Evolutionary conservation across 176 grass and related monocot genomes (phyloP).

Genomic region (Aegilops umbellulata): DNA sequence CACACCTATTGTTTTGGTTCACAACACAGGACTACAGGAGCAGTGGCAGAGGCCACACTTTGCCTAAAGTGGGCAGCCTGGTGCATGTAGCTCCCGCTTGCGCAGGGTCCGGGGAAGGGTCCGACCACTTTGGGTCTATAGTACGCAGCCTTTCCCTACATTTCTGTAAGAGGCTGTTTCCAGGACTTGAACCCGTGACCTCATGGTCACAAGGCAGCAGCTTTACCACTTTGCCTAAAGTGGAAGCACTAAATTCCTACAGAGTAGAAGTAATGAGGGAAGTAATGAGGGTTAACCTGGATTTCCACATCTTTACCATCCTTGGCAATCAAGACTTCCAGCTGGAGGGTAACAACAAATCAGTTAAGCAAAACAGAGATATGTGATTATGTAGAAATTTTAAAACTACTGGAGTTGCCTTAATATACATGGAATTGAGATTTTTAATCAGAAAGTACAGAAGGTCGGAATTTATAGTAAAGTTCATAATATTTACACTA

Average conservation of each 20-base stretch:
- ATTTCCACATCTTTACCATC: constrained; percentile 74
- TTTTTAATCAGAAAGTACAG: not conserved
- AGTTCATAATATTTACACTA: not conserved
- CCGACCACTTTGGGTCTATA: no score
- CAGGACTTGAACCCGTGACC: no score
- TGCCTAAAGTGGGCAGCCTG: not conserved
- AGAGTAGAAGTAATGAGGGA: not conserved
- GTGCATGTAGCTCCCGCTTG: no score
- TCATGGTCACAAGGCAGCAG: no score
- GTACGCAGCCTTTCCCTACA: no score
- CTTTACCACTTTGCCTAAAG: not conserved
- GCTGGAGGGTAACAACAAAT: constrained; percentile 23
- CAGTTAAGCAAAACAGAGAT: constrained; percentile 10
- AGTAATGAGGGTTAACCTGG: constrained; percentile 36
- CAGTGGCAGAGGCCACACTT: not conserved
- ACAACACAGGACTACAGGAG: not conserved
- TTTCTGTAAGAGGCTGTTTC: no score
- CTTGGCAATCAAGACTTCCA: constrained; percentile 65
- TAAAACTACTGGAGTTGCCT: not conserved
- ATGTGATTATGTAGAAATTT: not conserved
- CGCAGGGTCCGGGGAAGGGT: no score
- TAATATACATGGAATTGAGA: not conserved
- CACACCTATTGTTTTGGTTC: not conserved
- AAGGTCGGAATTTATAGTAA: not conserved
- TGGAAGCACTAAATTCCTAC: not conserved